phyloP scores from a whole-genome alignment of 108 stramenopile species.

The Pseudonitzschia delicatissima region DNA sequence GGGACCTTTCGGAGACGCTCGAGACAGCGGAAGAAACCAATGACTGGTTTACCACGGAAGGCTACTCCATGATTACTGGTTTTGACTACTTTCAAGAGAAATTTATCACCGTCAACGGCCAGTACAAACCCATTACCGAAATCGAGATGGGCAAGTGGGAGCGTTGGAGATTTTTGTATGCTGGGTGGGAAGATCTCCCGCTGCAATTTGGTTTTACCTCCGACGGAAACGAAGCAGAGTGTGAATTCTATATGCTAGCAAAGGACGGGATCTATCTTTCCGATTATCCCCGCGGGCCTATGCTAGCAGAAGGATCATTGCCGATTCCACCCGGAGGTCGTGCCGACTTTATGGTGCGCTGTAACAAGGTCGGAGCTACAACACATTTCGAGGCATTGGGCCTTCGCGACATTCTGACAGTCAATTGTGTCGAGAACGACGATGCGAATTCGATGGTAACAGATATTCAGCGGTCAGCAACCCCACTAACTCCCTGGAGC shows the following conservation, averaged over 20 bases:
- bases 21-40: background rate
- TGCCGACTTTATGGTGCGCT: conserved; percentile 22
- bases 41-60: background rate
- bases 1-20: background rate
- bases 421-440: background rate
- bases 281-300: background rate
- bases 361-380: background rate
- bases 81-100: too few relatives aligned
- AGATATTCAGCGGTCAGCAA: background rate
- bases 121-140: background rate
- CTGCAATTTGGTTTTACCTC: background rate
- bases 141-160: background rate
- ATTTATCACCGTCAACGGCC: background rate
- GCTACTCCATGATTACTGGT: background rate
- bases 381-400: background rate
- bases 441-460: background rate
- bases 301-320: background rate
- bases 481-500: background rate
- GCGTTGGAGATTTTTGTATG: background rate
- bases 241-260: conserved; percentile 14
- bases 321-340: background rate
- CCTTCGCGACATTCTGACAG: background rate
- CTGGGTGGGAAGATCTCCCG: conserved; percentile 3
- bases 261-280: conserved; percentile 19
- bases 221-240: background rate